A percentile compares a stretch with the other conserved stretches of the same genome.
These are phyloP conservation scores for Tetragonia tetragonoides DNA, from an alignment of 148 eudicot species.

Conservation along the genomic window DNA sequence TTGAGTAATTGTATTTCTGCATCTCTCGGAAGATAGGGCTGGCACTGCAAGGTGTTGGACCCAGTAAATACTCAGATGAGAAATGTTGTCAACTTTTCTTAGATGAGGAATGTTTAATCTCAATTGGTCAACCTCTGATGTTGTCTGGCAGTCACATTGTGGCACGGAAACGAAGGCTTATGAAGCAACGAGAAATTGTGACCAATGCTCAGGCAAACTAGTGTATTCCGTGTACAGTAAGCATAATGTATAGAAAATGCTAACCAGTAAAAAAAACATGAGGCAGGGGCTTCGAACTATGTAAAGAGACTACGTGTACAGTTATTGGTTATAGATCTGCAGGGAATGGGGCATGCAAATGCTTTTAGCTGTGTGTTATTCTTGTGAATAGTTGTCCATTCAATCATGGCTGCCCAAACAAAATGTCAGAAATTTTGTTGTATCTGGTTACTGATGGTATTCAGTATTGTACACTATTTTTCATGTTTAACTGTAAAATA, in stretches of 20 bases:
- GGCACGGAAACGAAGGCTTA: background rate
- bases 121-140: conserved; percentile 13
- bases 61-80: background rate
- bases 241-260: conserved; percentile 1
- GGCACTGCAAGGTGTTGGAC: conserved; percentile 3
- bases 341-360: background rate
- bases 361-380: conserved; percentile 1
- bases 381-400: background rate
- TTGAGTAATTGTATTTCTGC: conserved; percentile 3
- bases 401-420: background rate
- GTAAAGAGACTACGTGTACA: conserved; percentile 20
- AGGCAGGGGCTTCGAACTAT: conserved; percentile 11
- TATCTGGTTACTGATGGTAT: background rate
- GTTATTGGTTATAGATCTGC: background rate
- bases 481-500: background rate
- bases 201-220: background rate
- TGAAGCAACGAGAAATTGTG: background rate
- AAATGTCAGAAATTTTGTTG: background rate
- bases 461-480: background rate
- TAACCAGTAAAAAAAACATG: conserved; percentile 1
- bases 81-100: no score
- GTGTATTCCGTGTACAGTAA: conserved; percentile 5
- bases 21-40: conserved; percentile 2
- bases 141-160: background rate
- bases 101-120: background rate